Evolutionary conservation across 1,284 basidiomycete genomes (phyloP).

Genomic region (Sanghuangporus sanghuang): DNA sequence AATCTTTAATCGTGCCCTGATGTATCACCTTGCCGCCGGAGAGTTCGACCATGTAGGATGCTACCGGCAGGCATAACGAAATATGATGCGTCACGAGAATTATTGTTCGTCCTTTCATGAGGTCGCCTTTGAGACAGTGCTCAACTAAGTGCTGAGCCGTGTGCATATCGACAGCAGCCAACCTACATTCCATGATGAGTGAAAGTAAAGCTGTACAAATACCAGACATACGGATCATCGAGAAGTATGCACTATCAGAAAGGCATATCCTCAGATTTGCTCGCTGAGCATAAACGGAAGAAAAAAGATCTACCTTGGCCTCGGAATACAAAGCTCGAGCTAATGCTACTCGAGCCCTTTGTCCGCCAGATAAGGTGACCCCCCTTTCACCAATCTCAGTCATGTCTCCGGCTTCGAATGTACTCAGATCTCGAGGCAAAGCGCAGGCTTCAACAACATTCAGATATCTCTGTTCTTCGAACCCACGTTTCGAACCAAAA

Average conservation of each 20-base stretch:
- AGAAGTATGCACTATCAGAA: conserved; percentile 62
- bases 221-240: conserved; percentile 68
- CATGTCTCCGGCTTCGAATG: conserved; percentile 78
- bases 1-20: conserved; percentile 50
- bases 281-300: conserved; percentile 5
- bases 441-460: conserved; percentile 79
- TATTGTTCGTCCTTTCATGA: conserved; percentile 64
- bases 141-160: conserved; percentile 73
- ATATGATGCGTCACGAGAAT: conserved; percentile 88
- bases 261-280: conserved; percentile 14
- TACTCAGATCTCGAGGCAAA: conserved; percentile 64
- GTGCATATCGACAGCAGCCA: conserved; percentile 88
- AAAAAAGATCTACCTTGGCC: conserved; percentile 39
- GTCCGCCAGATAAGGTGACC: conserved; percentile 75
- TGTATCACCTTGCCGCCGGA: conserved; percentile 54
- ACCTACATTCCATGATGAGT: conserved; percentile 32
- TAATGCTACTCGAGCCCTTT: conserved; percentile 72
- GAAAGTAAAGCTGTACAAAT: conserved; percentile 6
- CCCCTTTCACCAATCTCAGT: conserved; percentile 82
- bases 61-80: conserved; percentile 58
- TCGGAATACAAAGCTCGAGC: conserved; percentile 63
- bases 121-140: conserved; percentile 55
- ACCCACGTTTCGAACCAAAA: conserved; percentile 65
- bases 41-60: conserved; percentile 65
- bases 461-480: conserved; percentile 66